Percentiles rank a stretch among this genome's conserved stretches.
Evolutionary conservation across 2,329 filamentous ascomycete species (phyloP).

Genomic region (Coleophoma eucalyptorum): DNA sequence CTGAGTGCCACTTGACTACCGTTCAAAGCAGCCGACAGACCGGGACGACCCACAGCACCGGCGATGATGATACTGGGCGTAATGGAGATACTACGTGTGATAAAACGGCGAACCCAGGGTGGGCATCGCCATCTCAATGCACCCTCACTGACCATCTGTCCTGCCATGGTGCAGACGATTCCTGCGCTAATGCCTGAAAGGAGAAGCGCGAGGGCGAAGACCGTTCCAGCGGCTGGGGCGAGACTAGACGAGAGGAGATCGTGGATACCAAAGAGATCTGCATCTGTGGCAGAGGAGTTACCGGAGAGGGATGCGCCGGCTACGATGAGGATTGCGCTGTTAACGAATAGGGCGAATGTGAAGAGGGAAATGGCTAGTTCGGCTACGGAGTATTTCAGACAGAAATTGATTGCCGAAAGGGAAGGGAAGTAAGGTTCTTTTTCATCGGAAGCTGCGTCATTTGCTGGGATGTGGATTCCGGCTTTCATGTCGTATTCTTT

Average conservation of each 20-base stretch:
- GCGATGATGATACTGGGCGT: slow-evolving; percentile 81
- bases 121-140: slow-evolving; percentile 70
- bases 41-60: slow-evolving; percentile 67
- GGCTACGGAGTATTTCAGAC: slow-evolving; percentile 67
- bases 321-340: slow-evolving; percentile 77
- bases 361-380: slow-evolving; percentile 72
- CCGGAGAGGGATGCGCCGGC: slow-evolving; percentile 73
- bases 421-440: slow-evolving; percentile 67
- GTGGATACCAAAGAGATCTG: slow-evolving; percentile 83
- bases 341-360: slow-evolving; percentile 81
- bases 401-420: slow-evolving; percentile 67
- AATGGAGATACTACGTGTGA: slow-evolving; percentile 78
- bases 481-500: slow-evolving; percentile 57
- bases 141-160: slow-evolving; percentile 85
- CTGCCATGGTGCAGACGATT: slow-evolving; percentile 84
- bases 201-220: slow-evolving; percentile 81
- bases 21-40: slow-evolving; percentile 68
- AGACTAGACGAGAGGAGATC: slow-evolving; percentile 64
- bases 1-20: slow-evolving; percentile 76
- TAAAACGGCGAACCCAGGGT: slow-evolving; percentile 74
- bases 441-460: slow-evolving; percentile 17
- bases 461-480: slow-evolving; percentile 39
- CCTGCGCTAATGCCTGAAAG: slow-evolving; percentile 79
- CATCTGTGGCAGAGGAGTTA: slow-evolving; percentile 55
- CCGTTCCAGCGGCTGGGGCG: slow-evolving; percentile 69